A percentile compares a stretch with the other conserved stretches of the same genome.
phyloP scores from a whole-genome alignment of 345 rosid species.

The Murraya koenigii region DNA sequence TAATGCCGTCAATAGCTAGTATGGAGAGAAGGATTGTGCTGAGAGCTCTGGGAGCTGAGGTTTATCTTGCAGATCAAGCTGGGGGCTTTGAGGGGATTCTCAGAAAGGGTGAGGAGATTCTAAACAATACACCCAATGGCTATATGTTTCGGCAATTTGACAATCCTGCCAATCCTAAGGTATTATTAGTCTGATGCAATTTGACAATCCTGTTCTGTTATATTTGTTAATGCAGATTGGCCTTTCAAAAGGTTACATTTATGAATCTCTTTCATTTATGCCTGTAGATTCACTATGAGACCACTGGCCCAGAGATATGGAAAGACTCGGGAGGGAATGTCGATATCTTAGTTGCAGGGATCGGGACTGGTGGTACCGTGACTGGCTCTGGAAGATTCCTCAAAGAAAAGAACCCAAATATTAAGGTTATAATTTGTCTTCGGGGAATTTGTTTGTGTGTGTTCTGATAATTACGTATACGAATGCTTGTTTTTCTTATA shows the following conservation, averaged over 20 bases:
- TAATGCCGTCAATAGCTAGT: constrained; percentile 56
- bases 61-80: constrained; percentile 46
- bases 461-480: background rate
- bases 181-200: background rate
- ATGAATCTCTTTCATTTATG: background rate
- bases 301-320: constrained; percentile 80
- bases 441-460: no score
- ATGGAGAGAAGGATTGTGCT: constrained; percentile 60
- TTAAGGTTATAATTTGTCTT: constrained; percentile 25
- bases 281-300: constrained; percentile 64
- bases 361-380: constrained; percentile 68
- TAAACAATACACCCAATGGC: constrained; percentile 51
- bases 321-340: constrained; percentile 53
- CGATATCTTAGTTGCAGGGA: constrained; percentile 46
- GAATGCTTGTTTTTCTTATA: background rate
- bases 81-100: constrained; percentile 42
- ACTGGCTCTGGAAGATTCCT: constrained; percentile 50
- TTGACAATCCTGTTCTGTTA: no score
- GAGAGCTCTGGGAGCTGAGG: constrained; percentile 72
- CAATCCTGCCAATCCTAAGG: constrained; percentile 73
- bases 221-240: background rate
- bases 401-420: constrained; percentile 39
- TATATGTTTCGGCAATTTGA: constrained; percentile 42
- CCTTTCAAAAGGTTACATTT: background rate
- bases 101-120: constrained; percentile 55